These are phyloP conservation scores for Setaria italica DNA, from an alignment of 202 grass and related monocot species.

Conservation along the genomic window DNA sequence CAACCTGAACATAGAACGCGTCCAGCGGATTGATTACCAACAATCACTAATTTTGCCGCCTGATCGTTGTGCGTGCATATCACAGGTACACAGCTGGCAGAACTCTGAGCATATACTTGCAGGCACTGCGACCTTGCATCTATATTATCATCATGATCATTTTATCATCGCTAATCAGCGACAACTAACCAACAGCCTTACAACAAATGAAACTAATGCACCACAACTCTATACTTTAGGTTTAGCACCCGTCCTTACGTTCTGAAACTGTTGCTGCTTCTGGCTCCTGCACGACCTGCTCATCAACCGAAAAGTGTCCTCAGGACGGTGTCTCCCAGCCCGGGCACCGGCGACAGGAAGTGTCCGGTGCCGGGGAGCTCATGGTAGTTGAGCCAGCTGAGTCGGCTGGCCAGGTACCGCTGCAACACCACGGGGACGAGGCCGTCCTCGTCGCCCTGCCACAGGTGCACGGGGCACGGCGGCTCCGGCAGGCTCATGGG, in stretches of 20 bases:
- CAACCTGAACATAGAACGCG: too few species aligned
- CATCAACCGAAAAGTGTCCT: slow-evolving; percentile 53
- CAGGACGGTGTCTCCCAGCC: slow-evolving; percentile 71
- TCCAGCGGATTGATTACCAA: too few species aligned
- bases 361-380: slow-evolving; percentile 67
- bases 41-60: too few species aligned
- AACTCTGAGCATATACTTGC: neutral
- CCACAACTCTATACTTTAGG: too few species aligned
- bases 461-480: slow-evolving; percentile 67
- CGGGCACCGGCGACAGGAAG: slow-evolving; percentile 56
- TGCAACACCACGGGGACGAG: slow-evolving; percentile 74
- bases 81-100: too few species aligned
- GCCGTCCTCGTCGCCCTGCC: slow-evolving; percentile 89
- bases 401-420: slow-evolving; percentile 53
- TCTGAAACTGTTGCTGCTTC: neutral
- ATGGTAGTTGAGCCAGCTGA: slow-evolving; percentile 77
- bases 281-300: neutral
- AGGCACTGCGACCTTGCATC: slow-evolving; percentile 35
- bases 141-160: neutral
- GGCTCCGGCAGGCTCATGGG: slow-evolving; percentile 74
- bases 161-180: slow-evolving; percentile 46
- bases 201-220: slow-evolving; percentile 42
- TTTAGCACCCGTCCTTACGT: neutral
- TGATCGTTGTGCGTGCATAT: too few species aligned
- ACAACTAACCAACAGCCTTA: slow-evolving; percentile 21